These are phyloP conservation scores for Calonectria leucothoes DNA, from an alignment of 2,329 filamentous ascomycete species.

Conservation along the genomic window DNA sequence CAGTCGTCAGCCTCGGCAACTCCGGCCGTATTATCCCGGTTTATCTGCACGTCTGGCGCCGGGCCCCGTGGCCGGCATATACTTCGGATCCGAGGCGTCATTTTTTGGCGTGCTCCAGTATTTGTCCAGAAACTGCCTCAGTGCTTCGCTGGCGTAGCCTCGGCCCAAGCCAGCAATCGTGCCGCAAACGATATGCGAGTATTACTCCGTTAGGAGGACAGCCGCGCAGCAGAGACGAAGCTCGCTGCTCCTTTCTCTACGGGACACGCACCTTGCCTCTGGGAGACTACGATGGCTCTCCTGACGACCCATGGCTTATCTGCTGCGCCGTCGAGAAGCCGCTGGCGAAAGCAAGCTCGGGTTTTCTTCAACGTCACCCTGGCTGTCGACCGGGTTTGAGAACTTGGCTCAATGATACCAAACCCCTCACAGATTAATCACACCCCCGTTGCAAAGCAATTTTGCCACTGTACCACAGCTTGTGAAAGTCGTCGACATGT, in stretches of 20 bases:
- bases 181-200: neutral
- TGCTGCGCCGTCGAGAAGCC: neutral
- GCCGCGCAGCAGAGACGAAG: neutral
- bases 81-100: neutral
- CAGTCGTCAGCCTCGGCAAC: neutral
- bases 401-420: neutral
- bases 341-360: neutral
- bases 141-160: neutral
- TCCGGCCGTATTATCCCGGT: neutral
- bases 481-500: slow-evolving; percentile 13
- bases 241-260: neutral
- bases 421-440: neutral
- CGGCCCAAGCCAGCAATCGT: slow-evolving; percentile 2
- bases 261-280: neutral
- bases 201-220: neutral
- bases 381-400: neutral
- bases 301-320: slow-evolving; percentile 5
- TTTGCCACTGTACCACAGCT: slow-evolving; percentile 8
- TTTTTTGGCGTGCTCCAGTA: slow-evolving; percentile 5
- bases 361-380: neutral
- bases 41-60: neutral
- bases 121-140: slow-evolving; percentile 14
- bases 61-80: neutral
- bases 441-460: slow-evolving; percentile 13
- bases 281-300: slow-evolving; percentile 3